Evolutionary conservation across 257 asterid species (phyloP), one percentile per base, ranked within the genome.

Genomic region (Hygrophila difformis): DNA sequence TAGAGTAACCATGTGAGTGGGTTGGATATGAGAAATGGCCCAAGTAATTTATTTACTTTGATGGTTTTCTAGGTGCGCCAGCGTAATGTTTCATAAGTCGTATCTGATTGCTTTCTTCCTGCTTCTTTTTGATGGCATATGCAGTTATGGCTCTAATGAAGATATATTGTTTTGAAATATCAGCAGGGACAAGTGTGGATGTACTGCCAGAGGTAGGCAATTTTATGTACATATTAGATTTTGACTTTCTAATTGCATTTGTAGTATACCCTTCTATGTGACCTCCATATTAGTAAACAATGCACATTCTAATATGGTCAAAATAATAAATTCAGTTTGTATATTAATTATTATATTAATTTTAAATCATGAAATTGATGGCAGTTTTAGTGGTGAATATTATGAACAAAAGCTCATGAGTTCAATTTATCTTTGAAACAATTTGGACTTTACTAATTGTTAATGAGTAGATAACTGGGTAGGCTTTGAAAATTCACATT

Each of bases 101-200:
- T 13, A 16, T 12, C 28, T 54, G 45, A 55, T 56, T 61, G 26
- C 23, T 48, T 53, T 53, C 60, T 59, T 54, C 42, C 49, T 17
- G 55, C 64, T 57, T 44, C 62, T 26, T 47, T 59, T 50, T 68
- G 65, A 69, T 85, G 98, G 94, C 88, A 31, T 89, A 82, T 63
- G 92, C 96, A 35, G 72, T 89, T 36, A 67, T 94, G 9, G 98
- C 96, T 15, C 74, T 89, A 61, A 62, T 56, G 93, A 89, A 89
- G 85, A 75, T 86, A 62, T 79, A 82, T 62, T 68, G 96, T n/a
- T 89, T 89, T 63, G 98, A 89, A 69, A 70, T 82, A 67, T 86
- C 96, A 24, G 87, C 93, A 61, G 96, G 94, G 75, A 82, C 88
- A 58, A 63, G 69, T 56, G 87, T 78, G 64, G 98, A 85, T 60